Evolutionary conservation across 2,329 filamentous ascomycete genomes (phyloP).

Genomic region (Pyrenophora teres): DNA sequence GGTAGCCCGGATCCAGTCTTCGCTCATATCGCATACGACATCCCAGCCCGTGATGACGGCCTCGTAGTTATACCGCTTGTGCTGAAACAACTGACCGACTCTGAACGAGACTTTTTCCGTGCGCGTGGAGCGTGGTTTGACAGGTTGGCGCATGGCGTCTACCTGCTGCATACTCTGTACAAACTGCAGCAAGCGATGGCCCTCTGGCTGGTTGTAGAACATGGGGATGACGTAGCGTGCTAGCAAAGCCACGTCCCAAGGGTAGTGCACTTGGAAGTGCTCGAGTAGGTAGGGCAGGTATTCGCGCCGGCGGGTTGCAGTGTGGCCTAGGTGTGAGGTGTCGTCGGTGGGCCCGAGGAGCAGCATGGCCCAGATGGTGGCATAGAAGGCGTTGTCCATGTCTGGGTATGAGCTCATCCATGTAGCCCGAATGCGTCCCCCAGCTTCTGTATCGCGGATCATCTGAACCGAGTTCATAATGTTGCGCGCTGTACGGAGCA

Average conservation of each 20-base stretch:
- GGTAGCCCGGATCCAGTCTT: constrained; percentile 68
- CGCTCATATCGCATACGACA: constrained; percentile 60
- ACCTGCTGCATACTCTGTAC: constrained; percentile 61
- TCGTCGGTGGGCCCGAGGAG: constrained; percentile 46
- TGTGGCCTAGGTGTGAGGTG: constrained; percentile 17
- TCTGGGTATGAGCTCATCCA: constrained; percentile 49
- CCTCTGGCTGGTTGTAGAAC: constrained; percentile 57
- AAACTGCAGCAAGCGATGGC: constrained; percentile 59
- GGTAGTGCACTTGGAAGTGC: constrained; percentile 67
- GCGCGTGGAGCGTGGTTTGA: constrained; percentile 15
- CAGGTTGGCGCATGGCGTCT: constrained; percentile 59
- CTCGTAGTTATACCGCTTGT: constrained; percentile 77
- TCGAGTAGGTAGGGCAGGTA: constrained; percentile 68
- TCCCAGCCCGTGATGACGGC: constrained; percentile 92
- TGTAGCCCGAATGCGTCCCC: constrained; percentile 25
- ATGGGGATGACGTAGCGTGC: constrained; percentile 70
- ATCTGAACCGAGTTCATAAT: constrained; percentile 74
- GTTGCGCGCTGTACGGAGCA: constrained; percentile 77
- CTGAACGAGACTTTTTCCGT: constrained; percentile 37
- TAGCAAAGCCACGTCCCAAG: constrained; percentile 74
- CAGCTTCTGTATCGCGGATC: constrained; percentile 38
- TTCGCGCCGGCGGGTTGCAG: constrained; percentile 54
- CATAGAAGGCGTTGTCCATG: constrained; percentile 68
- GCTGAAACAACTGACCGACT: constrained; percentile 82
- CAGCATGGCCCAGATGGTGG: constrained; percentile 71